phyloP scores from a whole-genome alignment of 441 rosid species.

The Jatropha multifida region DNA sequence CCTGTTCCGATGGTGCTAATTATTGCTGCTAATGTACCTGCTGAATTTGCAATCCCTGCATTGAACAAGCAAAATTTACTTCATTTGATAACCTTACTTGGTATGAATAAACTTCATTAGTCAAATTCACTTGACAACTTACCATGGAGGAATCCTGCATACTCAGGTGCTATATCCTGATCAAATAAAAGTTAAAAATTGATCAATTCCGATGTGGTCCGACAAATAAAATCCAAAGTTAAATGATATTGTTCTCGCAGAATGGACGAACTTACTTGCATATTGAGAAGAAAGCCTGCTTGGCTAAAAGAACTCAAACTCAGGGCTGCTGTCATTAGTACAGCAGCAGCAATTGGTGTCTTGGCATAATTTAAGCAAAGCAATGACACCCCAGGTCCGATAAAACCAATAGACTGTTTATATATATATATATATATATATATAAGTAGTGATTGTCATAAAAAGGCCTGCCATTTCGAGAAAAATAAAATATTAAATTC shows the following conservation, averaged over 20 bases:
- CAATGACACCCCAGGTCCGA: slow-evolving; percentile 80
- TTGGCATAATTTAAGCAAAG: slow-evolving; percentile 76
- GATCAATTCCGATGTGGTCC: neutral
- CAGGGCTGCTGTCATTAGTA: slow-evolving; percentile 62
- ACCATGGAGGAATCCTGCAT: slow-evolving; percentile 51
- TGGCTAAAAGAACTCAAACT: slow-evolving; percentile 97
- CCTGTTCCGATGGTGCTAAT: slow-evolving; percentile 94
- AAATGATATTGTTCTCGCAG: neutral
- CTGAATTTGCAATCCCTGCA: slow-evolving; percentile 79
- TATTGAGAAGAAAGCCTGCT: slow-evolving; percentile 95
- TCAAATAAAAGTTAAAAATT: slow-evolving; percentile 1
- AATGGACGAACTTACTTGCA: slow-evolving; percentile 56
- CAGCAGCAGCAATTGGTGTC: slow-evolving; percentile 66
- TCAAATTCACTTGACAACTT: too few relatives aligned
- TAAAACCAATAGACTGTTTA: slow-evolving; percentile 79
- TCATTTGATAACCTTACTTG: neutral
- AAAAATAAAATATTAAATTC: neutral
- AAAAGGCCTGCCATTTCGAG: slow-evolving; percentile 25
- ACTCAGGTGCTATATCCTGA: slow-evolving; percentile 89
- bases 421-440: slow-evolving; percentile 13
- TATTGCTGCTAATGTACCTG: slow-evolving; percentile 91
- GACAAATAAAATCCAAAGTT: too few relatives aligned
- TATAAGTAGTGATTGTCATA: neutral
- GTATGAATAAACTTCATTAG: too few relatives aligned
- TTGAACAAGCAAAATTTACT: neutral